Percentiles rank a stretch among this genome's conserved stretches.
Evolutionary conservation across 331 rosid genomes (phyloP).

Genomic region (Telfairia occidentalis): DNA sequence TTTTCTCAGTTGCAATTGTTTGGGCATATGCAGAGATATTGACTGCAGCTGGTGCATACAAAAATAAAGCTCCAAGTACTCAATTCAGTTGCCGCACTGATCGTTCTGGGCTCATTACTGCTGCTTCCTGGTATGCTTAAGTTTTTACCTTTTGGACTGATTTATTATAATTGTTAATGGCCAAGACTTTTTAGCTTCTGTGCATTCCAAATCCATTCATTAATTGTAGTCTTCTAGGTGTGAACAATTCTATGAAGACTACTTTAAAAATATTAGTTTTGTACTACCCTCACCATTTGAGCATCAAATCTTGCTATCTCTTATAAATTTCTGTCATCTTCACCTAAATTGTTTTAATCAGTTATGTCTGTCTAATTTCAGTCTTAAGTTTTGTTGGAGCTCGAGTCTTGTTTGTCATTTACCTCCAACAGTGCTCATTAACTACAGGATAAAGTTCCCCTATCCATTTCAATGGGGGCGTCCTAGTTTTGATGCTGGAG

Average conservation of each 20-base stretch:
- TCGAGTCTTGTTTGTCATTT: neutral
- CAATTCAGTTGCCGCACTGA: conserved; percentile 86
- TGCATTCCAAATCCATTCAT: neutral
- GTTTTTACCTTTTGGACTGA: neutral
- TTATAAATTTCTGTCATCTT: neutral
- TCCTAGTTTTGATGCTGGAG: conserved; percentile 63
- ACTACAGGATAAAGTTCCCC: conserved; percentile 75
- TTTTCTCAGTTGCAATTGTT: conserved; percentile 46
- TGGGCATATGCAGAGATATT: conserved; percentile 80
- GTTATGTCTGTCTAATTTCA: neutral
- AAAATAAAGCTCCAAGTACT: conserved; percentile 46
- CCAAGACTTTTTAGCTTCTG: neutral
- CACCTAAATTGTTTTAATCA: neutral
- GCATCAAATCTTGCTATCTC: neutral
- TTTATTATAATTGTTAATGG: neutral
- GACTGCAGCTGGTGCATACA: conserved; percentile 82
- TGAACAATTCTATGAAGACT: neutral
- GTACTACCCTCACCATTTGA: neutral
- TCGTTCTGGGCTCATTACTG: conserved; percentile 76
- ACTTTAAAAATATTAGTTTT: neutral
- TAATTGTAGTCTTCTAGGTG: neutral
- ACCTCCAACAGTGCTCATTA: neutral
- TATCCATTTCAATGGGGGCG: conserved; percentile 93
- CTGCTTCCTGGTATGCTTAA: conserved; percentile 75
- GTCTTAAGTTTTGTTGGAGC: neutral